Base-by-base conservation (phyloP, 108 stramenopile species). In the Thalassiosira profunda region DNA sequence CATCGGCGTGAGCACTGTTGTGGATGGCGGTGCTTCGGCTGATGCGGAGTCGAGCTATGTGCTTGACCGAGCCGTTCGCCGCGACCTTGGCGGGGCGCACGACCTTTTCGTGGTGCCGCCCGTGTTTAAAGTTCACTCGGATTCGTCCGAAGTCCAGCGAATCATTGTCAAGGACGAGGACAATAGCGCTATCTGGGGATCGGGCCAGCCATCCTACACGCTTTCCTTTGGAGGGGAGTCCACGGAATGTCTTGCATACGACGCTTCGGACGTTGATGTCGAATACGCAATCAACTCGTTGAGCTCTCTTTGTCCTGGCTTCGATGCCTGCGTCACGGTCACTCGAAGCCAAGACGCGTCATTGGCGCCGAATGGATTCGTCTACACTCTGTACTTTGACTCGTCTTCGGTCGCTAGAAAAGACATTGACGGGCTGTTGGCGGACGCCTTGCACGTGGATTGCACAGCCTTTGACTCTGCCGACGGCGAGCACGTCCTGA, bases 301-400 rank as follows among this genome's bases (percentile, higher is more conserved):
- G 12, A 42, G 20, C 20, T 34, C 64, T 0, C 30, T 71, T 24
- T 80, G 72, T 46, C 43, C 60, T 55, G 62, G 44, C 15, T 34
- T 7, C 37, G 72, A 61, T 4, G 46, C 55, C 52, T 74, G 77
- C 59, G 83, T 89, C 10, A 81, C 84, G 5, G 86, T 89, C 18
- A 86, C 86, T 26, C 72, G 88, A 24, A 38, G 58, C 10, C 45
- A 59, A 11, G 86, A 87, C 54, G 28, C 79, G 14, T 48, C 65
- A 0, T 48, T 43, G n/a, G 86, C 86, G 10, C 90, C 90, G 24
- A 87, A 85, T 72, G 90, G 90, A 20, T 76, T 72, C 72, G 63
- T 89, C 29, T 91, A 83, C 63, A 76, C 55, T 18, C 36, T 88
- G 3, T 87, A 86, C 76, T 87, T 85, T 58, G 70, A 83, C 30